Percentiles rank a stretch among this genome's conserved stretches.
Conservation (phyloP, 1,284 basidiomycete species). For the Trichosporon coremiiforme region DNA sequence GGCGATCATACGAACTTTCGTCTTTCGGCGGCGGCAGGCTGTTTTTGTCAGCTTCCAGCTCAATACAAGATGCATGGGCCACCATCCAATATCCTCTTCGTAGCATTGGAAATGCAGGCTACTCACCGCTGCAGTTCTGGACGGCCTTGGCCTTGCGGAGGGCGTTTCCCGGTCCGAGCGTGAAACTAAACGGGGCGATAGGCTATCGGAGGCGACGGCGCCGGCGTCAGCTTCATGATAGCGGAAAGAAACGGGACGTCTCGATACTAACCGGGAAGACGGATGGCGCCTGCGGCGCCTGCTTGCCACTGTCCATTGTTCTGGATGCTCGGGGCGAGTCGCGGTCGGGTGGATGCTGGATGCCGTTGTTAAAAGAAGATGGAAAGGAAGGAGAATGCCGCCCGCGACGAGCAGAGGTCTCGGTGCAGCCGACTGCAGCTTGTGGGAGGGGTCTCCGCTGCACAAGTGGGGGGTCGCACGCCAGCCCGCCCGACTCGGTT, state of each 20-base stretch:
- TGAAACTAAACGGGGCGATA: constrained; percentile 30
- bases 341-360: constrained; percentile 10
- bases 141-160: constrained; percentile 31
- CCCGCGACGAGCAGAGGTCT: background rate
- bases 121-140: constrained; percentile 34
- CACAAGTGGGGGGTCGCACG: background rate
- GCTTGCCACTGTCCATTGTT: constrained; percentile 7
- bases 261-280: constrained; percentile 21
- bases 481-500: background rate
- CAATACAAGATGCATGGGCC: background rate
- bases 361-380: background rate
- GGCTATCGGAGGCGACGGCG: constrained; percentile 18
- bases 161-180: constrained; percentile 24
- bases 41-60: background rate
- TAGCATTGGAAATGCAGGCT: background rate
- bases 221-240: constrained; percentile 9
- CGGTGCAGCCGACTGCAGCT: background rate
- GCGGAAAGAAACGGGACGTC: background rate
- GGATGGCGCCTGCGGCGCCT: background rate
- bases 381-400: background rate
- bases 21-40: constrained; percentile 33
- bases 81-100: background rate
- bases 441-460: background rate
- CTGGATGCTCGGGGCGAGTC: background rate
- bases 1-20: constrained; percentile 25